Conservation (phyloP, 1,139 yeast genomes). For the Eremothecium cymbalariae region DNA sequence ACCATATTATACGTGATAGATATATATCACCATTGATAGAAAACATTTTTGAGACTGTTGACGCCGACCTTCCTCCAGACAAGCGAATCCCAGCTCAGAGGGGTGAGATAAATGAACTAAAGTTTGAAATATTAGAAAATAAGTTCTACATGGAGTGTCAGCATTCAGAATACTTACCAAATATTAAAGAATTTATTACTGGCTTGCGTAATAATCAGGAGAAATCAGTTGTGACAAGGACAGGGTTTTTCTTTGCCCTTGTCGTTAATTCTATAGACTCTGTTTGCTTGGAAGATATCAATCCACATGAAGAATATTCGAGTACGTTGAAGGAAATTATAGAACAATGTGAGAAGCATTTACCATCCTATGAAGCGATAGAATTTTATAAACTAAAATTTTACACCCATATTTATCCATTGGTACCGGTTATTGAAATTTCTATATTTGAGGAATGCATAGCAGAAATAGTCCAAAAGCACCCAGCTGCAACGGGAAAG, state of each 20-base stretch:
- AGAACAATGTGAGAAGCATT: conserved; percentile 7
- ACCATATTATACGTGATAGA: conserved; percentile 1
- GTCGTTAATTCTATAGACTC: conserved; percentile 1
- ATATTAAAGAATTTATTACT: too few species aligned
- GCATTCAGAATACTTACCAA: too few species aligned
- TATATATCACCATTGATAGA: neutral
- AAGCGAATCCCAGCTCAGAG: too few species aligned
- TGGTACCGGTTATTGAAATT: conserved; percentile 24
- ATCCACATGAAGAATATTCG: conserved; percentile 19
- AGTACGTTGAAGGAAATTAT: conserved; percentile 19
- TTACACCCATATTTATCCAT: conserved; percentile 23
- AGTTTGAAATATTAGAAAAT: too few species aligned
- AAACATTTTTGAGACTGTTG: neutral
- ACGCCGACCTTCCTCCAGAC: neutral
- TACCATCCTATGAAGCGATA: conserved; percentile 24
- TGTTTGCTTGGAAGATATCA: conserved; percentile 3
- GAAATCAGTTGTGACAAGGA: conserved; percentile 1
- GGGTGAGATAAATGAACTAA: too few species aligned
- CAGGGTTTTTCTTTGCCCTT: conserved; percentile 3
- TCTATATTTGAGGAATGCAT: conserved; percentile 23
- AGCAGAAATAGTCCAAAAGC: conserved; percentile 13
- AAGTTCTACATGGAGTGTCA: too few species aligned
- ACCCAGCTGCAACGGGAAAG: conserved; percentile 7
- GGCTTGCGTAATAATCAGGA: conserved; percentile 1
- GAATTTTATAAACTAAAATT: conserved; percentile 23